Base-by-base conservation (phyloP, 2,329 filamentous ascomycete genomes). In the Cadophora sp. region DNA sequence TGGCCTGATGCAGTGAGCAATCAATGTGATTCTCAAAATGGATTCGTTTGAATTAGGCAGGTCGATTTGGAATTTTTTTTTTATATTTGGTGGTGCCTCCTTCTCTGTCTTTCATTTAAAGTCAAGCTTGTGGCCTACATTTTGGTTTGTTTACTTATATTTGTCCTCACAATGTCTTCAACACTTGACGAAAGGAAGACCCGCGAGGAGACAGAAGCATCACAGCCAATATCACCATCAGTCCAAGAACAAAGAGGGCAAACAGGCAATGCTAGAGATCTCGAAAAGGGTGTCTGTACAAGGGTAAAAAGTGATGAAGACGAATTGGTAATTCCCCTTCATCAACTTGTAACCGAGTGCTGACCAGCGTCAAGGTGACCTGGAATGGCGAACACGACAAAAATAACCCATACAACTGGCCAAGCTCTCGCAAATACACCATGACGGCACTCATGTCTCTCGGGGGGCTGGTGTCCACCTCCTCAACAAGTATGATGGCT, bases 401-500 rank as follows among this genome's bases (percentile, higher is more conserved):
- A 4, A 11, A 16, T 27, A 67, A 69, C 34, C 69, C 69, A n/a
- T 58, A 62, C 34, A 72, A 71, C 26, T 72, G 67, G 67, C 22
- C 68, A 16, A 40, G 11, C 12, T 37, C 16, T 4, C 46, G 60
- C 6, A 86, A 85, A 73, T 84, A 83, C 83, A 76, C 77, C 0
- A 80, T 83, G 1, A 85, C 83, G 0, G 75, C 81, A 64, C 79
- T 83, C 0, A 76, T 84, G 0, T 84, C 83, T 0, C 79, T 80
- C 2, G 81, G 80, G 0, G 82, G 82, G 19, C 83, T 86, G 72
- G 83, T 82, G 43, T 80, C 81, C 19, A 83, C 84, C 70, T 79
- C 85, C 73, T 80, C 83, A 0, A 83, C 82, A 6, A 83, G 82
- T 2, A 85, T 87, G 78, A 81, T 86, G n/a, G 84, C 84, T 0